Base-by-base conservation (phyloP, 2,329 filamentous ascomycete genomes). In the Sclerotinia trifoliorum region DNA sequence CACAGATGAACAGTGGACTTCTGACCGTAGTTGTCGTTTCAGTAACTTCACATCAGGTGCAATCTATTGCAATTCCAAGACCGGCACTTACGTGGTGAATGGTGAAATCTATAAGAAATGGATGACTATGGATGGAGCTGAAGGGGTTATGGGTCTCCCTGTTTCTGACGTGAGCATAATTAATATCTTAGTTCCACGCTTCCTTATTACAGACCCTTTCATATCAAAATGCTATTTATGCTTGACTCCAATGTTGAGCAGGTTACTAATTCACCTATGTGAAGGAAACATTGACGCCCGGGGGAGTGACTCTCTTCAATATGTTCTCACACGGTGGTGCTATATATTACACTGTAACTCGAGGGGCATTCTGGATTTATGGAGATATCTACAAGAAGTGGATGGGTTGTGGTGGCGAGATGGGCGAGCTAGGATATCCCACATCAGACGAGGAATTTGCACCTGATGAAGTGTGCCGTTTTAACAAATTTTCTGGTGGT, bases 371-470 rank as follows among this genome's bases (percentile, higher is more conserved):
- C 62, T 56, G 35, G 35, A 56, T 65, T 29, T 57, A 65, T 52
- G 62, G 62, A 35, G 62, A 57, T 46, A 57, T 65, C 35, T 65
- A 57, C 62, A 57, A 65, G 51, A 65, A 57, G 19, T 65, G 62
- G 62, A 56, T 56, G 19, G 49, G 19, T n/a, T 24, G 24, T n/a
- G 62, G 62, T 42, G 62, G 62, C 11, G 62, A 65, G 51, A 5
- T 32, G 19, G 62, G 51, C 8, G 26, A 32, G 17, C 11, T 65
- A 11, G 63, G 63, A 6, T 65, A 65, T 48, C 63, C 63, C n/a
- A 56, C 32, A 57, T 65, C 51, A 48, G 51, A 65, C 7, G 63
- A 65, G n/a, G 13, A 44, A 35, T 48, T 35, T n/a, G 52, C 63
- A 11, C 24, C 29, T 11, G 63, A 65, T 19, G 24, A 29, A 35